These are phyloP conservation scores for Botrytis medusae DNA, from an alignment of 2,329 filamentous ascomycete genomes.

Conservation along the genomic window DNA sequence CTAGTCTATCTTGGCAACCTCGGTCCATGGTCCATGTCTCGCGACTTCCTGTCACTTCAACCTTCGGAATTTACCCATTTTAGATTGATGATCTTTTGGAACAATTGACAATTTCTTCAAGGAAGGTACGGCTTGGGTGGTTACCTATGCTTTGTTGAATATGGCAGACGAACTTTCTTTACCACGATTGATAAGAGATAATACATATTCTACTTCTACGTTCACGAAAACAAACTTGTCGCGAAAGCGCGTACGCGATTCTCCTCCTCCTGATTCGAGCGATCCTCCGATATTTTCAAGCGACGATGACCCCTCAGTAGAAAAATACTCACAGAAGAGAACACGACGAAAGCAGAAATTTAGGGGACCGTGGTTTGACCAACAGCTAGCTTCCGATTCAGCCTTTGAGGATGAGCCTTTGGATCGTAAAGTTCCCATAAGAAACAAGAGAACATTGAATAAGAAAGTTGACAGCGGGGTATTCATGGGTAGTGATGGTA, in stretches of 20 bases:
- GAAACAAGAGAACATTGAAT: constrained; percentile 52
- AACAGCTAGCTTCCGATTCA: constrained; percentile 46
- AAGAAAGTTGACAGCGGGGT: constrained; percentile 68
- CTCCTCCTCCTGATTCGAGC: constrained; percentile 54
- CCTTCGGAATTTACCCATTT: background rate
- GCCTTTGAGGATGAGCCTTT: constrained; percentile 24
- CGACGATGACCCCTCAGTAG: constrained; percentile 66
- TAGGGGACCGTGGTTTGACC: constrained; percentile 67
- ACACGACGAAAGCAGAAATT: constrained; percentile 60
- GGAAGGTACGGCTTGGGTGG: background rate
- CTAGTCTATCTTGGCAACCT: constrained; percentile 1
- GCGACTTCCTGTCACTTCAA: background rate
- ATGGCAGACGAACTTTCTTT: constrained; percentile 32
- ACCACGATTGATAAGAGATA: constrained; percentile 22
- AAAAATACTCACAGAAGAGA: constrained; percentile 59
- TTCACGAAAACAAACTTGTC: background rate
- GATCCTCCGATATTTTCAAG: constrained; percentile 71
- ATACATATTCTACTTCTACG: constrained; percentile 11
- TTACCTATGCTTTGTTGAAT: background rate
- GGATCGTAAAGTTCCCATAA: constrained; percentile 22
- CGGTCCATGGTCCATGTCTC: background rate
- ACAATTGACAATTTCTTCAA: background rate
- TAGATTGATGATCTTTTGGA: background rate
- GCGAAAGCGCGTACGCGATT: constrained; percentile 44
- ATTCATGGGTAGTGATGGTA: constrained; percentile 63